phyloP scores from a whole-genome alignment of 257 asterid species.

The Asclepias syriaca region DNA sequence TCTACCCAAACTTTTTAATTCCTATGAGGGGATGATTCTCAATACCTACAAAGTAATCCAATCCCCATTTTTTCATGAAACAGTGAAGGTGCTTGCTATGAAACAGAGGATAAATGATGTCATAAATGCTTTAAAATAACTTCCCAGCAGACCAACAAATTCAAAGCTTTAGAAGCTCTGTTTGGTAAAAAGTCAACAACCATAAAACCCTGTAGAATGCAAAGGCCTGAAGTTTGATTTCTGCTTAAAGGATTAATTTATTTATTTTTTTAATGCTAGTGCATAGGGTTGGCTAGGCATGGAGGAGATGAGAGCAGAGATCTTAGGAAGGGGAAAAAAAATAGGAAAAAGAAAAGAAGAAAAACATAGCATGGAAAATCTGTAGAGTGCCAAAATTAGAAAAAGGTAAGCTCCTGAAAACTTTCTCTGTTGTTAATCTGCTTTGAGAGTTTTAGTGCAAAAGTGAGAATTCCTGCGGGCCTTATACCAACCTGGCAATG shows the following conservation, averaged over 20 bases:
- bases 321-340: too few relatives aligned
- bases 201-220: constrained; percentile 3
- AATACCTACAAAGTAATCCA: background rate
- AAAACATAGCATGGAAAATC: constrained; percentile 12
- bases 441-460: constrained; percentile 16
- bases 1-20: background rate
- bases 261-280: background rate
- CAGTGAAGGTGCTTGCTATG: background rate
- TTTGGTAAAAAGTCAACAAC: constrained; percentile 8
- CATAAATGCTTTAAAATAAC: background rate
- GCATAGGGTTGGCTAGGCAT: constrained; percentile 6
- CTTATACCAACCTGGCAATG: constrained; percentile 81
- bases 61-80: background rate
- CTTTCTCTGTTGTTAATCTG: constrained; percentile 7
- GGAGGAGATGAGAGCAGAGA: background rate
- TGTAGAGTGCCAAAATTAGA: constrained; percentile 12
- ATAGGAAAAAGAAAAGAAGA: background rate
- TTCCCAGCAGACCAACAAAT: background rate
- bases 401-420: constrained; percentile 18
- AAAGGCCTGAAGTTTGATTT: background rate
- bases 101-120: background rate
- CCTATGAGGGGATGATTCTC: background rate
- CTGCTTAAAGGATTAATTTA: background rate
- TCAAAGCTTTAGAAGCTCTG: background rate
- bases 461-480: constrained; percentile 11